Percentiles rank a stretch among this genome's conserved stretches.
phyloP scores from a whole-genome alignment of 1,139 yeast species.

The Debaryomyces robertsiae region DNA sequence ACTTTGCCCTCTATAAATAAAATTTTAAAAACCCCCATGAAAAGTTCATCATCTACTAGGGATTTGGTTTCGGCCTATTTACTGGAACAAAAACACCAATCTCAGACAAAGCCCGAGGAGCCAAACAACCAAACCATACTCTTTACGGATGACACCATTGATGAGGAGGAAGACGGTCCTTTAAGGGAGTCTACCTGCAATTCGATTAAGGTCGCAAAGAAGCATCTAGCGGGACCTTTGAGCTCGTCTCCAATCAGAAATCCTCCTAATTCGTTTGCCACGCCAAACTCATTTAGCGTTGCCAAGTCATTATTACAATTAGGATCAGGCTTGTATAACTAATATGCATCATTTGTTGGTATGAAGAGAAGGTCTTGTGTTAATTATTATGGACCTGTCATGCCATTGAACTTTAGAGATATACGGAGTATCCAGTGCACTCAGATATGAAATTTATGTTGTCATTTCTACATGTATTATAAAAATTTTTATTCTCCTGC shows the following conservation, averaged over 20 bases:
- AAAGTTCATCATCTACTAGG: slow-evolving; percentile 33
- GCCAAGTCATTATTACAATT: slow-evolving; percentile 52
- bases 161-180: slow-evolving; percentile 31
- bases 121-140: slow-evolving; percentile 9
- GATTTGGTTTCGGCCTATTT: slow-evolving; percentile 19
- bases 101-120: slow-evolving; percentile 3
- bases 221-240: slow-evolving; percentile 18
- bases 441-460: slow-evolving; percentile 8
- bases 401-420: too few species aligned
- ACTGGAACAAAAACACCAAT: slow-evolving; percentile 12
- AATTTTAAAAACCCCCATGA: slow-evolving; percentile 49
- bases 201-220: slow-evolving; percentile 15
- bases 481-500: slow-evolving; percentile 3
- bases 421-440: not conserved
- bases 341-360: not conserved
- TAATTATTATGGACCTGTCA: too few species aligned
- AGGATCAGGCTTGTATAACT: slow-evolving; percentile 27
- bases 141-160: slow-evolving; percentile 40
- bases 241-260: slow-evolving; percentile 35
- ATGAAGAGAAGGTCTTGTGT: too few species aligned
- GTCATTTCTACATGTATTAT: slow-evolving; percentile 10
- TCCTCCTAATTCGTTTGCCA: slow-evolving; percentile 36
- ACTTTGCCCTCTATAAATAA: slow-evolving; percentile 45
- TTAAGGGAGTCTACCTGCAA: slow-evolving; percentile 5
- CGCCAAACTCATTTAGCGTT: slow-evolving; percentile 53